Percentiles rank a stretch among this genome's conserved stretches.
These are phyloP conservation scores for Nicotiana benthamiana DNA, from an alignment of 257 asterid genomes.

Conservation along the genomic window DNA sequence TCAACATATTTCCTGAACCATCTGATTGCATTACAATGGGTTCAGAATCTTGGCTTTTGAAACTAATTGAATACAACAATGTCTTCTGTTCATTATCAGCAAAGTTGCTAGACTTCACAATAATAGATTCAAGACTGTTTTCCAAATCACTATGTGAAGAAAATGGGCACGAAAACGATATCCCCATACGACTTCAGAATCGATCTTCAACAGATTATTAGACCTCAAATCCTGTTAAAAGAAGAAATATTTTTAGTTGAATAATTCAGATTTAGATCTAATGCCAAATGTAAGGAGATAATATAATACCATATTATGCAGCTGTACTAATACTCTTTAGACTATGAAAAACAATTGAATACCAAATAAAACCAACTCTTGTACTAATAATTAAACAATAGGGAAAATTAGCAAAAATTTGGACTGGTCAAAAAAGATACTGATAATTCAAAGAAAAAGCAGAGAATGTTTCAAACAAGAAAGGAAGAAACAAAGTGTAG, in stretches of 20 bases:
- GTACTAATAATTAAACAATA: background rate
- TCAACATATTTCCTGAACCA: conserved; percentile 8
- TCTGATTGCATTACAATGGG: background rate
- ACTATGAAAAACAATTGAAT: background rate
- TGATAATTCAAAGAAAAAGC: background rate
- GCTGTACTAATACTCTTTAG: too few species aligned
- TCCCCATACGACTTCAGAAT: conserved; percentile 21
- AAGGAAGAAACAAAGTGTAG: background rate
- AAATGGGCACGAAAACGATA: conserved; percentile 24
- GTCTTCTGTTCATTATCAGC: conserved; percentile 12
- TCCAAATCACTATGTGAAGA: conserved; percentile 14
- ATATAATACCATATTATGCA: background rate
- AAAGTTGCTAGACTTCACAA: conserved; percentile 12
- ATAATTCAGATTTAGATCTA: background rate
- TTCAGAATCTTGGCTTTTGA: conserved; percentile 2
- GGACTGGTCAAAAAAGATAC: background rate
- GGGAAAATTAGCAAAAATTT: background rate
- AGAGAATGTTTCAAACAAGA: background rate
- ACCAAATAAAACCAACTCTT: background rate
- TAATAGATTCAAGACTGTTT: conserved; percentile 13
- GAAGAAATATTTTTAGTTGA: background rate
- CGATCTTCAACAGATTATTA: background rate
- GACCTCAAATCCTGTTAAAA: conserved; percentile 9
- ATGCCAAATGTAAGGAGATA: background rate
- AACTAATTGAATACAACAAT: conserved; percentile 6